Evolutionary conservation across 192 early-diverging fungal species (phyloP), one percentile per base, ranked within the genome.

Genomic region (Diversispora eburnea): DNA sequence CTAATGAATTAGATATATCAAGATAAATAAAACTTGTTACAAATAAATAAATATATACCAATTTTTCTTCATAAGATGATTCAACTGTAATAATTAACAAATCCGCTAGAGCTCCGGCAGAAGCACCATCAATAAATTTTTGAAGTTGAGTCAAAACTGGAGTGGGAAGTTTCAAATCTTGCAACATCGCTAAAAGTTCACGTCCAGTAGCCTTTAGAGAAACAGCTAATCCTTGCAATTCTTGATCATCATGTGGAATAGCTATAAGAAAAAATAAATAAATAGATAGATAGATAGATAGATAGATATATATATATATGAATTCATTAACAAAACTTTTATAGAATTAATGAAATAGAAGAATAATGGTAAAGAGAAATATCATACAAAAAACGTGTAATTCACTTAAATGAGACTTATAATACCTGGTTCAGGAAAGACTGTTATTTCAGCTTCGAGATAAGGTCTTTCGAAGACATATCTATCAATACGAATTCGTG

Each of bases 61-160:
- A 75, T 66, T 90, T 92, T 73, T 94, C 92, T 42, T 91, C 88
- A 42, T 85, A 77, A 4, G 84, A 84, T 3, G 87, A 79, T 64
- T 94, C 91, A 55, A 94, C 89, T 65, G 91, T 87, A 42, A 83
- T 87, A 42, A 88, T 85, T 33, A 94, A 79, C 10, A 92, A 70
- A 76, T 94, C 89, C 0, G 89, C 88, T 12, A 94, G 76, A 41
- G 86, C 79, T 3, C 84, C 84, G 5, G 87, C 79, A 33, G 84
- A 71, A 0, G 83, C 79, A 5, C 79, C 79, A 41, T 91, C 83
- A 7, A 92, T 83, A 59, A 91, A 86, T 60, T 88, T 84, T n/a
- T 81, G 75, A 6, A 94, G 78, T 58, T 92, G 89, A 0, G 78
- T 79, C 13, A 90, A 63, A 0, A 91, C 80, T 6, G 87, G 79